A percentile compares a stretch with the other conserved stretches of the same genome.
phyloP scores from a whole-genome alignment of 2,329 filamentous ascomycete genomes.

The Trichoderma cornu-damae region DNA sequence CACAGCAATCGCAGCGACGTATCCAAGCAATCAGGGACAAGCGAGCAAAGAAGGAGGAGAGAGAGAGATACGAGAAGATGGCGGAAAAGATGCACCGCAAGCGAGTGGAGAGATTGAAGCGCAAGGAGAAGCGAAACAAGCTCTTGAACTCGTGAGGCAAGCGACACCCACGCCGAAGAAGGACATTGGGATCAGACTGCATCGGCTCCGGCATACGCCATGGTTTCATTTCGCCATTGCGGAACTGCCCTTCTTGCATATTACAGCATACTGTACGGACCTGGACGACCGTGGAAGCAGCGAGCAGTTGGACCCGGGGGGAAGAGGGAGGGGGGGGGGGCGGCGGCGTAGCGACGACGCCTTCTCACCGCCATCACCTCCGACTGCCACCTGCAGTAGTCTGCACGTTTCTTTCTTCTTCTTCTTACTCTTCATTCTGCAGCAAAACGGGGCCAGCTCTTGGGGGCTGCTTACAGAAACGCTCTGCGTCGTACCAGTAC shows the following conservation, averaged over 20 bases:
- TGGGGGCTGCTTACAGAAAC: not conserved
- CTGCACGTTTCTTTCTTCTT: no score
- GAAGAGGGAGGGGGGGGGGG: no score
- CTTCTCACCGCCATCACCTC: slow-evolving; percentile 13
- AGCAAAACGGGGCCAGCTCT: not conserved
- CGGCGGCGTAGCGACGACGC: not conserved
- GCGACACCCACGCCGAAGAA: slow-evolving; percentile 3
- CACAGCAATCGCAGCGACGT: slow-evolving; percentile 51
- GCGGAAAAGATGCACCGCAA: slow-evolving; percentile 98
- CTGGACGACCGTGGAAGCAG: not conserved
- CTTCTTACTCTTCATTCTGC: not conserved
- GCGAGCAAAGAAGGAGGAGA: slow-evolving; percentile 84
- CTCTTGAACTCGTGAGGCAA: slow-evolving; percentile 57
- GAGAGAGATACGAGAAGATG: slow-evolving; percentile 86
- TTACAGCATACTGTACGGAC: not conserved
- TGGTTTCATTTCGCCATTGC: not conserved
- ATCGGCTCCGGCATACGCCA: not conserved
- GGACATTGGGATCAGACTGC: not conserved
- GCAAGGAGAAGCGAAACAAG: slow-evolving; percentile 95
- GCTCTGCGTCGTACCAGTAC: not conserved
- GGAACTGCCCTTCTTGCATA: not conserved
- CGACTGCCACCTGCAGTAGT: not conserved
- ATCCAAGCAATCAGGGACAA: slow-evolving; percentile 79
- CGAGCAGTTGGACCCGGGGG: slow-evolving; percentile 1
- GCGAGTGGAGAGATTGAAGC: slow-evolving; percentile 85